A percentile compares a stretch with the other conserved stretches of the same genome.
These are phyloP conservation scores for Eremomyces bilateralis DNA, from an alignment of 495 filamentous ascomycete genomes.

Conservation along the genomic window DNA sequence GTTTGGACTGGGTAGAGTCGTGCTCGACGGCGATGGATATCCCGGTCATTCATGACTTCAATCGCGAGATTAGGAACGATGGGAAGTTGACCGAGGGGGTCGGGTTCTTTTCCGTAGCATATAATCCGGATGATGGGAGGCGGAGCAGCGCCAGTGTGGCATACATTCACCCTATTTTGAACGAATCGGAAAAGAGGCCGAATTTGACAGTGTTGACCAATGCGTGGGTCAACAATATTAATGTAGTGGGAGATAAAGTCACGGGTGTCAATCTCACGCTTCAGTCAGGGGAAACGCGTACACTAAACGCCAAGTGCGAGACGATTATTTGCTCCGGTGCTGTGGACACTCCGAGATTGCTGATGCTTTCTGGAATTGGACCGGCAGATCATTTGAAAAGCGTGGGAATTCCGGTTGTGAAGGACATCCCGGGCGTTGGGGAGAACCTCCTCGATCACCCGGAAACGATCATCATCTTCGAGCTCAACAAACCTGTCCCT, in stretches of 20 bases:
- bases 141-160: slow-evolving; percentile 65
- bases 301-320: slow-evolving; percentile 39
- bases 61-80: slow-evolving; percentile 44
- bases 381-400: slow-evolving; percentile 36
- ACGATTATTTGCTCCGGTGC: slow-evolving; percentile 61
- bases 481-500: slow-evolving; percentile 55
- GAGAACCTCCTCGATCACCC: slow-evolving; percentile 63
- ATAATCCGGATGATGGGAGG: slow-evolving; percentile 59
- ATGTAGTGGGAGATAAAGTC: slow-evolving; percentile 37
- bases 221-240: slow-evolving; percentile 57
- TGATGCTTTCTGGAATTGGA: slow-evolving; percentile 64
- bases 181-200: slow-evolving; percentile 48
- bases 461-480: slow-evolving; percentile 65
- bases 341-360: slow-evolving; percentile 50
- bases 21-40: slow-evolving; percentile 53
- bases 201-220: slow-evolving; percentile 65
- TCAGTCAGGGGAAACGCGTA: slow-evolving; percentile 38
- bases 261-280: slow-evolving; percentile 44
- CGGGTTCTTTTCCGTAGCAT: slow-evolving; percentile 67
- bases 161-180: slow-evolving; percentile 69
- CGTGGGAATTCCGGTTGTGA: slow-evolving; percentile 44
- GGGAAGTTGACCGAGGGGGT: slow-evolving; percentile 49
- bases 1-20: slow-evolving; percentile 60
- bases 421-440: slow-evolving; percentile 56
- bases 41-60: slow-evolving; percentile 61